A percentile compares a stretch with the other conserved stretches of the same genome.
These are phyloP conservation scores for Xylariomycetidae sp. DNA, from an alignment of 2,329 filamentous ascomycete genomes.

Conservation along the genomic window DNA sequence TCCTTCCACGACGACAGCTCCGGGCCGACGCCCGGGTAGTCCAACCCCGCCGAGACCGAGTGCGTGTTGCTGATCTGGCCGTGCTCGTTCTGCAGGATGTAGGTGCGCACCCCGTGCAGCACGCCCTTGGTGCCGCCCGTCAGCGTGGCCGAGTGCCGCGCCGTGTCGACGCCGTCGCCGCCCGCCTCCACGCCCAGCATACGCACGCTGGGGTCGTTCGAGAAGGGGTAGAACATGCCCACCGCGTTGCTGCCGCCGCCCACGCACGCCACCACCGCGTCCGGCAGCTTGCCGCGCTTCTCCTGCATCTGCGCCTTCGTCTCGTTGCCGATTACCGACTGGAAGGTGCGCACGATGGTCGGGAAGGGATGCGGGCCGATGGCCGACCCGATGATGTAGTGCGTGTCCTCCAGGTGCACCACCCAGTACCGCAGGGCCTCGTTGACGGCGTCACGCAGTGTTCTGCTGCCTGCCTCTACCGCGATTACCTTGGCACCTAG, in stretches of 20 bases:
- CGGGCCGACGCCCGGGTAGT: conserved; percentile 94
- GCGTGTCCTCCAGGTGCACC: conserved; percentile 82
- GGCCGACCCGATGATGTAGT: conserved; percentile 97
- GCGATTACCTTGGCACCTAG: conserved; percentile 89
- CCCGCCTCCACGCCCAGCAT: conserved; percentile 92
- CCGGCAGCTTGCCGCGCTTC: conserved; percentile 81
- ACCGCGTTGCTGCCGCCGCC: conserved; percentile 92
- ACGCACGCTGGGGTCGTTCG: conserved; percentile 76
- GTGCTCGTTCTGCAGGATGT: conserved; percentile 86
- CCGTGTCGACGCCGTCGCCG: conserved; percentile 84
- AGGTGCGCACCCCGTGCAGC: conserved; percentile 91
- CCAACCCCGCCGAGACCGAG: conserved; percentile 90
- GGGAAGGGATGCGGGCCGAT: conserved; percentile 98
- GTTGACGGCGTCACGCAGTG: conserved; percentile 84
- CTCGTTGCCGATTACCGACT: conserved; percentile 91
- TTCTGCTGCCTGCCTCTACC: conserved; percentile 83
- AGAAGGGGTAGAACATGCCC: conserved; percentile 98
- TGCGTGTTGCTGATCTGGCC: conserved; percentile 95
- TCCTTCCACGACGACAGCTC: conserved; percentile 95
- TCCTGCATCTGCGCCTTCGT: conserved; percentile 87
- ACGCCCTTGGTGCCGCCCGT: conserved; percentile 85
- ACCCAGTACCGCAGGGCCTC: conserved; percentile 95
- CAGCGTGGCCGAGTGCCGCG: conserved; percentile 81
- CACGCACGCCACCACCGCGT: conserved; percentile 94
- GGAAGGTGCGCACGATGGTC: conserved; percentile 94